Evolutionary conservation across 2,329 filamentous ascomycete species (phyloP), one percentile per base, ranked within the genome.

Genomic region (Aspergillus ruber): DNA sequence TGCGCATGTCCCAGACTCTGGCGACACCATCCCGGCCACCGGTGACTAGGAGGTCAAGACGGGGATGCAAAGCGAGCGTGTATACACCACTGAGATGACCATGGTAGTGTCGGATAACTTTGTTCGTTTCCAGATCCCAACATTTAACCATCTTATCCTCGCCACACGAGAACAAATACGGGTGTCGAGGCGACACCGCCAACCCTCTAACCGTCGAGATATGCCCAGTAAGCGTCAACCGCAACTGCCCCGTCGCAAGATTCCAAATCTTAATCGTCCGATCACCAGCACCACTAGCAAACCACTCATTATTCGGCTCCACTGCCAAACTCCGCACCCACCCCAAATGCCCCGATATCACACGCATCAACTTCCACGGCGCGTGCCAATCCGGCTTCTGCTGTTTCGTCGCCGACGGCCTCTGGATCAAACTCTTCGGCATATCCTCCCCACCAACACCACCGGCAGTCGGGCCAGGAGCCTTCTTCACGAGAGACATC

Each of bases 81-180:
- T 98, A 98, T 3, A 98, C 93, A 54, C 93, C 93, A 59, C 88
- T 95, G 18, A 98, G 75, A 72, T 98, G 93, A 15, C 94, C 94
- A 67, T 98, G 93, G 68, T 97, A 98, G 70, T 96, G 90, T 35
- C 91, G 82, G 63, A 97, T 96, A 50, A 98, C 93, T 70, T 96
- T 96, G 75, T 98, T 98, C n/a, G 91, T 96, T 70, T 98, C 93
- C 56, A 98, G 74, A 73, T 98, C 93, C 93, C 93, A 98, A 73
- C 93, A 98, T 72, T 98, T 98, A 53, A 98, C 93, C 90, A 96
- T 96, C 75, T 98, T 98, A 68, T 98, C 93, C 70, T 98, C 93
- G 49, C 89, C 94, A 63, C 93, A 98, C 9, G 90, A 95, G 70
- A 98, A 98, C 8, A 98, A 79, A 64, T 98, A 98, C 0, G 93